These are phyloP conservation scores for Scedosporium minutisporum DNA, from an alignment of 2,329 filamentous ascomycete species.

Conservation along the genomic window DNA sequence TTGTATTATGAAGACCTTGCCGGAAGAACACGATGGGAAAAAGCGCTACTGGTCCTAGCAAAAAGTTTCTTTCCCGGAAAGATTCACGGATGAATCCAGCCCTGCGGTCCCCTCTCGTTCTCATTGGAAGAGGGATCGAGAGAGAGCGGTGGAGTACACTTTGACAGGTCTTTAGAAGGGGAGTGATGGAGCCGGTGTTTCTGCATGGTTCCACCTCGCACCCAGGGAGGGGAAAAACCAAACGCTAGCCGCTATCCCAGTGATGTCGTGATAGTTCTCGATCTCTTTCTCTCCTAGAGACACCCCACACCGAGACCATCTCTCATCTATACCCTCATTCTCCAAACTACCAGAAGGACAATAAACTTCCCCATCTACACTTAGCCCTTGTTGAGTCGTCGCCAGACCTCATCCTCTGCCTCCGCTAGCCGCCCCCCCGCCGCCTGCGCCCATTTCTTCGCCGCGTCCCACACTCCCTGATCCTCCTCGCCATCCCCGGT, in stretches of 20 bases:
- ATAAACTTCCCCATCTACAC: constrained; percentile 10
- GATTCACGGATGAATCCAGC: not conserved
- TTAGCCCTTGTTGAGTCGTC: constrained; percentile 50
- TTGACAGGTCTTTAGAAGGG: not conserved
- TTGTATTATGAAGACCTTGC: not conserved
- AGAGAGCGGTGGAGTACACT: no score
- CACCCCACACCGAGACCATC: not conserved
- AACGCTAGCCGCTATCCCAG: no score
- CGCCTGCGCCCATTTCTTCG: constrained; percentile 47
- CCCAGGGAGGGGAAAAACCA: not conserved
- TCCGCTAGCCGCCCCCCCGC: constrained; percentile 48
- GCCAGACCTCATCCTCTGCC: constrained; percentile 54
- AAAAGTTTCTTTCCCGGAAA: not conserved
- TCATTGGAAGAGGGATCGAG: not conserved
- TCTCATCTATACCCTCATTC: not conserved
- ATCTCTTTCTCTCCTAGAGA: not conserved
- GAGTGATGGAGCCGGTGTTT: not conserved
- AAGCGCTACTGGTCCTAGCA: not conserved
- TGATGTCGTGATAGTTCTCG: not conserved
- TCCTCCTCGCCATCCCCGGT: constrained; percentile 16
- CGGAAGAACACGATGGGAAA: not conserved
- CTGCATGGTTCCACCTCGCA: not conserved
- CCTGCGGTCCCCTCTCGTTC: not conserved
- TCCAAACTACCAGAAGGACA: not conserved
- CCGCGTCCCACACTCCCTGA: constrained; percentile 43